These are phyloP conservation scores for California macrophylla DNA, from an alignment of 441 rosid genomes.

Conservation along the genomic window DNA sequence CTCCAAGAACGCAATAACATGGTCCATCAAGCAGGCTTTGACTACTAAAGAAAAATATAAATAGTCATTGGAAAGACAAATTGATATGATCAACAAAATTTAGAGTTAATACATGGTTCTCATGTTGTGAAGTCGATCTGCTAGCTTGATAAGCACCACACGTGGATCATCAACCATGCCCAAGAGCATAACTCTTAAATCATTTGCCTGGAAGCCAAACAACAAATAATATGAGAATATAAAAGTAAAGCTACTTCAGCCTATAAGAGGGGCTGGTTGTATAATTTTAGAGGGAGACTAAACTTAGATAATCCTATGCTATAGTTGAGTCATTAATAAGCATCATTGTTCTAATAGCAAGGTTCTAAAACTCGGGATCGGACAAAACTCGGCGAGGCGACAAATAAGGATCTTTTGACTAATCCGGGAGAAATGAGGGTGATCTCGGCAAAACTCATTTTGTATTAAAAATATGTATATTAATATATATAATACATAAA, in stretches of 20 bases:
- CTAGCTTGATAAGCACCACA: conserved; percentile 73
- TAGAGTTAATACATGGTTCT: conserved; percentile 53
- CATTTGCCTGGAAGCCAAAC: conserved; percentile 42
- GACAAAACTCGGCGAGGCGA: too few relatives aligned
- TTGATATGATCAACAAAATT: conserved; percentile 9
- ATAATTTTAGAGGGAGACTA: conserved; percentile 3
- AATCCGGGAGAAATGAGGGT: too few relatives aligned
- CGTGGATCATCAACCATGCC: conserved; percentile 83
- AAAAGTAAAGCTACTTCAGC: conserved; percentile 9
- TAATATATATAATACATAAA: not conserved
- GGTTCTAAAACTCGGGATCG: too few relatives aligned
- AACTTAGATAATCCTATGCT: not conserved
- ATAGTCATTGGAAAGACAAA: conserved; percentile 1
- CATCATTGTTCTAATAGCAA: too few relatives aligned
- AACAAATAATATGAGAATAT: conserved; percentile 12
- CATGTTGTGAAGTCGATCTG: conserved; percentile 81
- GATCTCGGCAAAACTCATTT: too few relatives aligned
- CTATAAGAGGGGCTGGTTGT: not conserved
- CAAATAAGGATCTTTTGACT: too few relatives aligned
- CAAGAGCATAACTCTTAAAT: conserved; percentile 61
- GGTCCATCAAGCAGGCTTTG: not conserved
- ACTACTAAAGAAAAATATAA: not conserved
- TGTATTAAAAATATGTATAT: too few relatives aligned
- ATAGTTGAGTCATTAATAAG: not conserved
- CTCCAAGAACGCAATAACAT: conserved; percentile 6